A percentile compares a stretch with the other conserved stretches of the same genome.
Evolutionary conservation across 495 filamentous ascomycete species (phyloP).

Genomic region (Hyaloscypha bicolor): DNA sequence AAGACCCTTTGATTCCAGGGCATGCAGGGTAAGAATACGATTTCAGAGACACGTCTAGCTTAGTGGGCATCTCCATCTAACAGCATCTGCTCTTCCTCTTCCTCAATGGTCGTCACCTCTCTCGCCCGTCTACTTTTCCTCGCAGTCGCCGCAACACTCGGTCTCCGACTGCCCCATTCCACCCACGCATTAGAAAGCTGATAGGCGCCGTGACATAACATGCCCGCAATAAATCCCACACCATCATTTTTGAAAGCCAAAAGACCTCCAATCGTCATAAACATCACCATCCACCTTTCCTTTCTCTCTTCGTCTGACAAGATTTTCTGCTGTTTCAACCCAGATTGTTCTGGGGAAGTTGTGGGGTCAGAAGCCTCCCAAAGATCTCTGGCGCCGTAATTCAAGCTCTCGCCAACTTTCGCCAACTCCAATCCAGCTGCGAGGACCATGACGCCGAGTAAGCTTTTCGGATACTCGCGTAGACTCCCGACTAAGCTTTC

Average conservation of each 20-base stretch:
- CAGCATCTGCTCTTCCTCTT: constrained; percentile 10
- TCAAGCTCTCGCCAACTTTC: constrained; percentile 80
- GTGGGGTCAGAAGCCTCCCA: constrained; percentile 43
- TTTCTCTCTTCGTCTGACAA: constrained; percentile 63
- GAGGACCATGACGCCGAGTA: constrained; percentile 86
- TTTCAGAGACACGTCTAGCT: not conserved
- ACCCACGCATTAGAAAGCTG: constrained; percentile 33
- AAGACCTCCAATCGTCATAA: constrained; percentile 70
- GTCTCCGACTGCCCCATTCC: not conserved
- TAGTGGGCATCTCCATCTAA: not conserved
- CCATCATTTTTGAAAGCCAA: constrained; percentile 89
- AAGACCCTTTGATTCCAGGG: no score
- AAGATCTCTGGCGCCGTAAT: constrained; percentile 68
- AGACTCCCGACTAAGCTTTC: constrained; percentile 69
- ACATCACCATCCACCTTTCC: constrained; percentile 83
- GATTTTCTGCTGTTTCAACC: constrained; percentile 33
- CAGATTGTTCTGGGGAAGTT: constrained; percentile 25
- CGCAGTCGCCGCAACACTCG: not conserved
- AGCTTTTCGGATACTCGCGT: constrained; percentile 65
- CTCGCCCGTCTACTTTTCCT: constrained; percentile 4
- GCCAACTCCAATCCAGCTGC: constrained; percentile 85
- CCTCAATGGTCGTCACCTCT: not conserved
- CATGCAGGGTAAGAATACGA: no score
- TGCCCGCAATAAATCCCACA: constrained; percentile 80
- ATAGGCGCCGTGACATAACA: constrained; percentile 67